A percentile compares a stretch with the other conserved stretches of the same genome.
These are phyloP conservation scores for Penicillium frequentans DNA, from an alignment of 2,329 filamentous ascomycete species.

Conservation along the genomic window DNA sequence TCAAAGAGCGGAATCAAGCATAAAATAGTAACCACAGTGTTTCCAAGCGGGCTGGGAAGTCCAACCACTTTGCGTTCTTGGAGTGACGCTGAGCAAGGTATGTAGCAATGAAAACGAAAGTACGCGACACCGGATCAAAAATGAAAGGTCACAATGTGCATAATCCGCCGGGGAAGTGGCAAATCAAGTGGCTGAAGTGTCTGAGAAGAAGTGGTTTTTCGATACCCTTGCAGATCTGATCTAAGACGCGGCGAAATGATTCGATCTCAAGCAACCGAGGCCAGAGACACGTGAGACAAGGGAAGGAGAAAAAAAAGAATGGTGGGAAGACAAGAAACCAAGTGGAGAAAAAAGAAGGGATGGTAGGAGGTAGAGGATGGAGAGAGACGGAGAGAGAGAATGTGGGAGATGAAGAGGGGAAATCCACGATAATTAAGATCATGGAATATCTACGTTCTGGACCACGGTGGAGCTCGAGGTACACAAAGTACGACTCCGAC, in stretches of 20 bases:
- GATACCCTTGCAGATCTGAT: background rate
- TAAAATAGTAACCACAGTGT: background rate
- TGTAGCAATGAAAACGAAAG: background rate
- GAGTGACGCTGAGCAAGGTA: background rate
- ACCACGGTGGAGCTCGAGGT: background rate
- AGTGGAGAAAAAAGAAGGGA: background rate
- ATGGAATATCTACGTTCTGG: background rate
- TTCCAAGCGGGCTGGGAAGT: background rate
- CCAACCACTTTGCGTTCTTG: background rate
- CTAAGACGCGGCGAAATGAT: background rate
- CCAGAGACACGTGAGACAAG: background rate
- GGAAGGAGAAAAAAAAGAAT: background rate
- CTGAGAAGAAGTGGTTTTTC: background rate
- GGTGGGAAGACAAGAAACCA: background rate
- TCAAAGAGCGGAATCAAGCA: background rate
- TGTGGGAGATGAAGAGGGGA: background rate
- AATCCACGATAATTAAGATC: background rate
- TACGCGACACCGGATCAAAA: background rate
- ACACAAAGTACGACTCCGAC: slow-evolving; percentile 2
- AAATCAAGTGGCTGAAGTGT: background rate
- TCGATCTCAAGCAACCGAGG: background rate
- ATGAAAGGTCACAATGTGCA: background rate
- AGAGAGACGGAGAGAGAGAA: background rate
- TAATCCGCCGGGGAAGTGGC: background rate
- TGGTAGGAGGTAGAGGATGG: background rate